Conservation (phyloP, 768 basidiomycete species). For the Pleurotus pulmonarius region DNA sequence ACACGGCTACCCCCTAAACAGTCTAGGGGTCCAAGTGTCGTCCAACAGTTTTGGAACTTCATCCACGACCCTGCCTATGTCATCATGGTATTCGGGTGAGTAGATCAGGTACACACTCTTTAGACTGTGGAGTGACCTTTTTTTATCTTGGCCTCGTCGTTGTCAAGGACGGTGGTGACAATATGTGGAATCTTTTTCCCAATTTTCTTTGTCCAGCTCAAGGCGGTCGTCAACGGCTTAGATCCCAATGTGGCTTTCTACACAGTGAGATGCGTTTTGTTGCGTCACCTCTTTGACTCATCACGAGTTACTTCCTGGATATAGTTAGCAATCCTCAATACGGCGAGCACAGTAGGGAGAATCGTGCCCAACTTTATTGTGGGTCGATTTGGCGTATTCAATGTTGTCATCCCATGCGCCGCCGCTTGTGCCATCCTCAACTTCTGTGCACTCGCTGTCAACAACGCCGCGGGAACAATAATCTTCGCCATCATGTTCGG, state of each 20-base stretch:
- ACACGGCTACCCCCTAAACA: constrained; percentile 37
- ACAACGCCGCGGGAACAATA: constrained; percentile 21
- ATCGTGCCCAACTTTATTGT: constrained; percentile 30
- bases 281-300: background rate
- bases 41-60: constrained; percentile 28
- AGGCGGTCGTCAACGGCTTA: constrained; percentile 44
- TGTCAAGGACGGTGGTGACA: background rate
- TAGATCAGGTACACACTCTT: constrained; percentile 10
- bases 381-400: constrained; percentile 21
- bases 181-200: constrained; percentile 36
- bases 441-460: constrained; percentile 31
- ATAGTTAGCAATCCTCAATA: constrained; percentile 35
- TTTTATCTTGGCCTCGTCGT: background rate
- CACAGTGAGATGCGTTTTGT: constrained; percentile 29
- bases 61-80: constrained; percentile 42
- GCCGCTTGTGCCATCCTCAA: constrained; percentile 24
- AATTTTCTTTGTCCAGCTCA: constrained; percentile 54
- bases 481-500: constrained; percentile 34
- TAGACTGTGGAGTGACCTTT: background rate
- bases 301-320: constrained; percentile 12
- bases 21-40: constrained; percentile 23
- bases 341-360: constrained; percentile 31
- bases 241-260: constrained; percentile 51
- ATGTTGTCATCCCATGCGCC: constrained; percentile 27
- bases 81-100: constrained; percentile 36